Evolutionary conservation across 306 rosid genomes (phyloP).

Genomic region (Trifolium dubium): DNA sequence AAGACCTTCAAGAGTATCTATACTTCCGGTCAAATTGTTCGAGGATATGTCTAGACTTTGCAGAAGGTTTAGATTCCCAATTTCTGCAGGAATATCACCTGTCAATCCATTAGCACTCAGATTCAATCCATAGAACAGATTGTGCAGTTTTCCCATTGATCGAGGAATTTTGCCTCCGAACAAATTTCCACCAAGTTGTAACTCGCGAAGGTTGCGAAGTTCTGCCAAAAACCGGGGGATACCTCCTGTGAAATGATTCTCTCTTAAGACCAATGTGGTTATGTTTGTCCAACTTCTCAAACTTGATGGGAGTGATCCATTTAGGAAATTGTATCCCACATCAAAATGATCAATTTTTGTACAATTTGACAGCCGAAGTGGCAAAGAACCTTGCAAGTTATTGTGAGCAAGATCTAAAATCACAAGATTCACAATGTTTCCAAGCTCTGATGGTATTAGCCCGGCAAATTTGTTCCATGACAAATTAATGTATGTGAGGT

Average conservation of each 20-base stretch:
- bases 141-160: neutral
- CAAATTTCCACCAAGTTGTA: neutral
- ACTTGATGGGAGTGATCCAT: conserved; percentile 64
- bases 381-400: conserved; percentile 56
- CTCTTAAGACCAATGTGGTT: conserved; percentile 53
- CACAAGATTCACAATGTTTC: neutral
- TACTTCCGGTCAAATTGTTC: conserved; percentile 72
- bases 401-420: neutral
- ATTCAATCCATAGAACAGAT: neutral
- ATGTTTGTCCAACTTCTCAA: conserved; percentile 61
- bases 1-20: conserved; percentile 48
- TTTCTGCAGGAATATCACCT: conserved; percentile 64
- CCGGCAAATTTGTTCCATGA: conserved; percentile 60
- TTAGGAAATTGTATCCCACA: conserved; percentile 73
- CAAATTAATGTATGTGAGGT: conserved; percentile 52
- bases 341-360: conserved; percentile 53
- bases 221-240: conserved; percentile 58
- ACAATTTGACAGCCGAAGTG: conserved; percentile 65
- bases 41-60: conserved; percentile 58
- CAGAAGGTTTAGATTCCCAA: conserved; percentile 43
- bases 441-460: conserved; percentile 57
- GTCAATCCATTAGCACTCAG: conserved; percentile 34
- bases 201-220: conserved; percentile 53
- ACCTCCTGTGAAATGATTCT: conserved; percentile 64
- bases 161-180: neutral